phyloP scores from a whole-genome alignment of 2,329 filamentous ascomycete species.

The Neurospora sp. region DNA sequence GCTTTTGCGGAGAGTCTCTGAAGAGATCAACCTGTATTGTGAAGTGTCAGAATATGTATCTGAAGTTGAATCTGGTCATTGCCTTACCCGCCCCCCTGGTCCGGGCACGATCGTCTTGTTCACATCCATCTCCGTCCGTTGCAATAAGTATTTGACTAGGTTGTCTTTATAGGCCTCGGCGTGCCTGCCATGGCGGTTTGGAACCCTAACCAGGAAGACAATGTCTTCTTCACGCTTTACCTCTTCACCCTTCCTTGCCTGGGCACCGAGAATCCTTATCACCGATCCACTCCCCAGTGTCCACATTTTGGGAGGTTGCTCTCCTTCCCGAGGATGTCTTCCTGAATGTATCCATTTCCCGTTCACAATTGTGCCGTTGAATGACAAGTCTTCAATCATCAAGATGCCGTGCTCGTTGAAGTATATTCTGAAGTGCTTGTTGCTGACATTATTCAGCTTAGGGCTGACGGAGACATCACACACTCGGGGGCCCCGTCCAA shows the following conservation, averaged over 20 bases:
- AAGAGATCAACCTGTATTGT: constrained; percentile 17
- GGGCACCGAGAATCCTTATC: constrained; percentile 47
- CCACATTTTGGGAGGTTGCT: constrained; percentile 32
- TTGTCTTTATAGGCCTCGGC: constrained; percentile 59
- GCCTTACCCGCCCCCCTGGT: constrained; percentile 36
- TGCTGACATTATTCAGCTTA: constrained; percentile 56
- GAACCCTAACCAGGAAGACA: constrained; percentile 78
- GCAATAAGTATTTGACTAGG: constrained; percentile 59
- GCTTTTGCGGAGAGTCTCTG: constrained; percentile 7
- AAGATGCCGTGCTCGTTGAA: constrained; percentile 76
- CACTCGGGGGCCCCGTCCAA: constrained; percentile 63
- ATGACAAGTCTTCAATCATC: constrained; percentile 90
- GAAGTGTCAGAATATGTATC: not conserved
- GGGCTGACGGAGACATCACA: constrained; percentile 45
- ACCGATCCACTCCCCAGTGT: constrained; percentile 65
- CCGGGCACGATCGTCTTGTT: constrained; percentile 38
- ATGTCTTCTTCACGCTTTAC: constrained; percentile 45
- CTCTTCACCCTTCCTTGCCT: constrained; percentile 30
- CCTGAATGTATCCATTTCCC: constrained; percentile 47
- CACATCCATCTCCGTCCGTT: constrained; percentile 22
- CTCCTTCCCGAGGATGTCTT: constrained; percentile 21
- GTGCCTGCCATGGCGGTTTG: constrained; percentile 58
- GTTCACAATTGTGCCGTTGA: constrained; percentile 91
- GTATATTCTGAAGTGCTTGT: constrained; percentile 91
- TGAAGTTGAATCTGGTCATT: not conserved